These are phyloP conservation scores for Lagerstroemia speciosa DNA, from an alignment of 345 rosid species.

Conservation along the genomic window DNA sequence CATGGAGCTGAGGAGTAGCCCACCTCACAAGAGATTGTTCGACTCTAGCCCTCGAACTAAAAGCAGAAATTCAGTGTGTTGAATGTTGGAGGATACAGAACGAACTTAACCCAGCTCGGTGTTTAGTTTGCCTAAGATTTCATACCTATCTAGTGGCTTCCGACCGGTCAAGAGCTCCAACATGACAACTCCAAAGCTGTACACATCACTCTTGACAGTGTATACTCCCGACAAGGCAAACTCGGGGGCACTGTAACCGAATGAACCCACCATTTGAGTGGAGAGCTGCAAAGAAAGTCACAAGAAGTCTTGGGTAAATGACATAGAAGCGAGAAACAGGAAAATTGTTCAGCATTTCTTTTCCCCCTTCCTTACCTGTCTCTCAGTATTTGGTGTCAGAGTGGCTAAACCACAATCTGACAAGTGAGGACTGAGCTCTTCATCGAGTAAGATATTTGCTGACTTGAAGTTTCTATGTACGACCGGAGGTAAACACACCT, in stretches of 20 bases:
- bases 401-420: slow-evolving; percentile 98
- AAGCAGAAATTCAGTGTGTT: neutral
- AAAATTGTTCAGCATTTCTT: neutral
- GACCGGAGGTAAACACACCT: slow-evolving; percentile 92
- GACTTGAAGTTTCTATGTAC: slow-evolving; percentile 98
- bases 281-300: slow-evolving; percentile 51
- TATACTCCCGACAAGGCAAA: slow-evolving; percentile 92
- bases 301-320: neutral
- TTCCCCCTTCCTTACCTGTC: slow-evolving; percentile 43
- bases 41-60: slow-evolving; percentile 76
- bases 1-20: slow-evolving; percentile 98
- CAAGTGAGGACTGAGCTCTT: slow-evolving; percentile 90
- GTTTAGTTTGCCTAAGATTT: no score
- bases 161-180: slow-evolving; percentile 94
- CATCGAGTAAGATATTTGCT: slow-evolving; percentile 90
- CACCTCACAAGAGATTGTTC: slow-evolving; percentile 98
- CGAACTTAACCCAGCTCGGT: no score
- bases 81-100: neutral
- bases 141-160: slow-evolving; percentile 93
- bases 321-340: neutral
- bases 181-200: slow-evolving; percentile 99
- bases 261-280: slow-evolving; percentile 89
- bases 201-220: slow-evolving; percentile 94
- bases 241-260: slow-evolving; percentile 98
- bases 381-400: slow-evolving; percentile 80